Evolutionary conservation across 169 alveolate species (phyloP).

Genomic region (Plasmodium cynomolgi): DNA sequence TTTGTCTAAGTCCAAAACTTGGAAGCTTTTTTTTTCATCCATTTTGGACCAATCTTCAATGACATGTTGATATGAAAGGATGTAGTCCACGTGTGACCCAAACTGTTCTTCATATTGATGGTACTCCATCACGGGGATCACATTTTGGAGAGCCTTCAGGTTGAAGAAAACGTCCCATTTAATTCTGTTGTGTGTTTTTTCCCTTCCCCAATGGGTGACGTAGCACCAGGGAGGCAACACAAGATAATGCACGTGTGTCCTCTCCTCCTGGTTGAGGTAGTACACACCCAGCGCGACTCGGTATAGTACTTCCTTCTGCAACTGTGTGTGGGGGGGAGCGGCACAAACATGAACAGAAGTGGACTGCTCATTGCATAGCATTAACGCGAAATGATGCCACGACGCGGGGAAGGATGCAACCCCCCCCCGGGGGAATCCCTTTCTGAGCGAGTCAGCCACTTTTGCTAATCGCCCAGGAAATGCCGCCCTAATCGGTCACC

Average conservation of each 20-base stretch:
- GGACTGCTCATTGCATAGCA: background rate
- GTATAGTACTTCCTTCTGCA: conserved; percentile 76
- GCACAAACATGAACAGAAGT: background rate
- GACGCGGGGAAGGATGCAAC: background rate
- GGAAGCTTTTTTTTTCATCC: background rate
- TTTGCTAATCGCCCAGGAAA: background rate
- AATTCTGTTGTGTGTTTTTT: background rate
- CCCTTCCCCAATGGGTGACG: conserved; percentile 64
- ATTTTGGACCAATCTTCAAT: background rate
- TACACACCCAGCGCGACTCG: conserved; percentile 48
- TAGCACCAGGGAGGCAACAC: conserved; percentile 81
- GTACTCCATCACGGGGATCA: conserved; percentile 68
- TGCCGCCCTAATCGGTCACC: background rate
- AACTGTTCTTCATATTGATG: conserved; percentile 10
- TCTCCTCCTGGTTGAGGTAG: conserved; percentile 26
- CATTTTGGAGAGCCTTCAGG: conserved; percentile 22
- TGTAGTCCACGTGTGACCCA: conserved; percentile 14
- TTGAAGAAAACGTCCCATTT: conserved; percentile 44
- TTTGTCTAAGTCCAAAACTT: background rate
- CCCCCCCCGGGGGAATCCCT: background rate
- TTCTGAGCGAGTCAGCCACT: background rate
- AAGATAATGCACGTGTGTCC: conserved; percentile 32
- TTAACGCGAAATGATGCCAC: background rate
- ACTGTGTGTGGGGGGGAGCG: background rate
- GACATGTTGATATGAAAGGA: conserved; percentile 14